phyloP scores from a whole-genome alignment of 2,329 filamentous ascomycete genomes.

The Xylariaceae sp. region DNA sequence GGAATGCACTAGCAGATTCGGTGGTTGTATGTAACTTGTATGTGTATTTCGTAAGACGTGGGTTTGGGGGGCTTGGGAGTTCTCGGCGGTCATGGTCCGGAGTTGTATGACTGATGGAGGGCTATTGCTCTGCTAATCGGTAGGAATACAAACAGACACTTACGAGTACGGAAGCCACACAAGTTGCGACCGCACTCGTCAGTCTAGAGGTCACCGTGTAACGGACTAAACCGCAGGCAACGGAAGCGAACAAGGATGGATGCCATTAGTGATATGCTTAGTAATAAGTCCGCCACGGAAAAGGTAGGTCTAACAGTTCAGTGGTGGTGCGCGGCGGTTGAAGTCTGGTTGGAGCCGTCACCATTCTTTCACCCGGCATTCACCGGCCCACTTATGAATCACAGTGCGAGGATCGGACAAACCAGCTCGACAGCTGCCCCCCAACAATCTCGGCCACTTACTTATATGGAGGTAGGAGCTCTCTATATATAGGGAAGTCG shows the following conservation, averaged over 20 bases:
- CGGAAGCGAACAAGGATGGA: background rate
- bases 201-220: too few species aligned
- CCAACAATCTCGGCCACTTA: conserved; percentile 2
- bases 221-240: background rate
- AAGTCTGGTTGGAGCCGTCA: background rate
- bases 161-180: too few species aligned
- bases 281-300: background rate
- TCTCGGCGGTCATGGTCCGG: too few species aligned
- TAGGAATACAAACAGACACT: too few species aligned
- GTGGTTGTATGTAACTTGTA: too few species aligned
- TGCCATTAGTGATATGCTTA: background rate
- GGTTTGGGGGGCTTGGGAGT: too few species aligned
- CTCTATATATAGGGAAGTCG: background rate
- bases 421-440: background rate
- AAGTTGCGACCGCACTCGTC: too few species aligned
- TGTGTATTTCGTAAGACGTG: too few species aligned
- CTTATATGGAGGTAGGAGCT: background rate
- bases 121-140: too few species aligned
- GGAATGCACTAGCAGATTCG: too few species aligned
- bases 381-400: background rate
- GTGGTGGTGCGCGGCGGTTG: too few species aligned
- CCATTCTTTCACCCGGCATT: background rate
- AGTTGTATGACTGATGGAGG: too few species aligned
- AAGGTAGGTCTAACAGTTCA: background rate
- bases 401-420: background rate